Base-by-base conservation (phyloP, 306 rosid species). In the Mimosa pudica region DNA sequence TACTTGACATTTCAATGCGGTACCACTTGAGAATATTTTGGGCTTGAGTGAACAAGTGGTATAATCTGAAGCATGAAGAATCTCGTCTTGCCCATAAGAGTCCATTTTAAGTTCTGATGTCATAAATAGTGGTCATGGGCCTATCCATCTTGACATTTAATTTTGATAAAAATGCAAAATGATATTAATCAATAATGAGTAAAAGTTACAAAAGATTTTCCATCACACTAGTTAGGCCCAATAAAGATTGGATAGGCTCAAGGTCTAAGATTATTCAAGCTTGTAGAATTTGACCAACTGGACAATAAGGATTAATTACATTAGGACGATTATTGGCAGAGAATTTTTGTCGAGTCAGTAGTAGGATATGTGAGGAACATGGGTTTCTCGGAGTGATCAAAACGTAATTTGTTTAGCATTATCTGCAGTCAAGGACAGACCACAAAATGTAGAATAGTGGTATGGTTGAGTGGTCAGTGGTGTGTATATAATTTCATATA, bases 301-400 rank as follows among this genome's bases (percentile, higher is more conserved):
- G 8, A 14, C 8, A 51, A 13, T 4, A 49, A 13, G 17, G 58
- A 52, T 52, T 4, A 7, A 10, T 10, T 10, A 5, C 5, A 17
- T 54, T 54, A 6, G 61, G 61, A 54, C 17, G 61, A 54, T 54
- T 6, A 54, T 6, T 17, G 7, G 33, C 7, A 1, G 33, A 4
- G 63, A 17, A 58, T 18, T 20, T 9, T n/a, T n/a, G n/a, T n/a
- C n/a, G n/a, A n/a, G n/a, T n/a, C n/a, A n/a, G n/a, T n/a, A n/a
- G n/a, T n/a, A 11, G 11, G 69, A 63, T 11, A 63, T 5, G 67
- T 35, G 64, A 64, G 80, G 44, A 67, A 71, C 38, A 74, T 2
- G 70, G 45, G 13, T 36, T n/a, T 70, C 90, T 89, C 82, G 88
- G 83, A 86, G 49, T 75, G 86, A 87, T 83, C 35, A 82, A 91